Base-by-base conservation (phyloP, 306 rosid species). In the Corylus avellana region DNA sequence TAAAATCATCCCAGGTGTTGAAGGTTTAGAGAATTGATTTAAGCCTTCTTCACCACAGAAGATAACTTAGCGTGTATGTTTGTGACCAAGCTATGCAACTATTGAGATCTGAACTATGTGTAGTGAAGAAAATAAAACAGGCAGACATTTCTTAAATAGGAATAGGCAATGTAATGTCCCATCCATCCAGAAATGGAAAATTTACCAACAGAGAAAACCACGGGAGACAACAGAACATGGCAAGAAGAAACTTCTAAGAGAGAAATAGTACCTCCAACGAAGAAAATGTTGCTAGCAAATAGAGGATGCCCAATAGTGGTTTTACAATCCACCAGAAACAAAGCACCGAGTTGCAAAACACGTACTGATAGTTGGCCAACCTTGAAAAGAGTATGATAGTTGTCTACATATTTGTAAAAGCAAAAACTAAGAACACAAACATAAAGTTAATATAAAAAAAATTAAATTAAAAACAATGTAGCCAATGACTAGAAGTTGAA, bases 321-420 rank as follows among this genome's bases (percentile, higher is more conserved):
- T 90, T 92, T 53, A 85, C 66, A 73, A 92, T 88, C 98, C 98
- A 95, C 97, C 97, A 95, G 79, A 87, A 86, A 81, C 95, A 88
- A 69, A 91, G 54, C 72, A 85, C 75, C 59, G 48, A 61, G 78
- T 82, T 86, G 84, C 84, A 73, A 82, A 89, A 71, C 72, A 89
- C 47, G 82, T 75, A 59, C 69, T 80, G 86, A 72, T 70, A 80
- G 57, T 85, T 74, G 84, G 80, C 80, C 81, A 85, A 84, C 66
- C 57, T 87, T 77, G 94, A 84, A 84, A 87, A 89, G 78, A 89
- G 76, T 83, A 89, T 64, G 79, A 88, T 74, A 78, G 81, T 79
- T 74, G 84, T 75, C 98, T 94, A 70, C 93, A 88, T 53, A 80
- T 42, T 58, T 59, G 69, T 25, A 70, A 8, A 73, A 76, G 17